Conservation (phyloP, 140 eudicot genomes). For the Ambrosia hybrid region DNA sequence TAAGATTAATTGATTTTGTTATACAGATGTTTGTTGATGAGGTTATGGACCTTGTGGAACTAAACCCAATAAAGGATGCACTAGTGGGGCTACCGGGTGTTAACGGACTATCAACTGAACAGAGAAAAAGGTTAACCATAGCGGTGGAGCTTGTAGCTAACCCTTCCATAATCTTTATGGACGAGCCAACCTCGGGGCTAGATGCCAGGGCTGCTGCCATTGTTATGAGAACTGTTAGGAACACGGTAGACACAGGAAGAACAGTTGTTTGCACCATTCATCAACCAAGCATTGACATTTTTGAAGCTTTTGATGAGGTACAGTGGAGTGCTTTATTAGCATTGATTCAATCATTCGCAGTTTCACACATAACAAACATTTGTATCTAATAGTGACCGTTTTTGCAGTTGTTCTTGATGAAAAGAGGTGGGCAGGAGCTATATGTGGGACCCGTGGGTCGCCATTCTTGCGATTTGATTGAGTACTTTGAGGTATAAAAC, state of each 20-base stretch:
- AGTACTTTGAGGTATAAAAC: slow-evolving; percentile 57
- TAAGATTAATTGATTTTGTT: background rate
- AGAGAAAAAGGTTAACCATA: slow-evolving; percentile 74
- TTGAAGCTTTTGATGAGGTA: slow-evolving; percentile 93
- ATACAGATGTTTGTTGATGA: slow-evolving; percentile 74
- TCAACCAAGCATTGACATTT: slow-evolving; percentile 91
- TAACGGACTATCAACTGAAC: slow-evolving; percentile 79
- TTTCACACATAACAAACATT: background rate
- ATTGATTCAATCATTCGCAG: background rate
- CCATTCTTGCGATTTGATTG: slow-evolving; percentile 52
- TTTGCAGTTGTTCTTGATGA: slow-evolving; percentile 65
- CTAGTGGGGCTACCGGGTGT: slow-evolving; percentile 84
- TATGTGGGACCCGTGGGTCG: slow-evolving; percentile 76
- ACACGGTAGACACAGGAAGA: slow-evolving; percentile 83
- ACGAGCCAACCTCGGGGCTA: slow-evolving; percentile 89
- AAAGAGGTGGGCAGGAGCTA: slow-evolving; percentile 79
- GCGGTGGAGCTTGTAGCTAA: slow-evolving; percentile 92
- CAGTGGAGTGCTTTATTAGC: background rate
- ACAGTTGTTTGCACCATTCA: slow-evolving; percentile 93
- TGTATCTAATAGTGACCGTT: background rate
- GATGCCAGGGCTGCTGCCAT: slow-evolving; percentile 95
- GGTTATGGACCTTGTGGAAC: slow-evolving; percentile 80
- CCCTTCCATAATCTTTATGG: slow-evolving; percentile 91
- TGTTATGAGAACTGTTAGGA: slow-evolving; percentile 86
- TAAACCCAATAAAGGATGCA: slow-evolving; percentile 49